These are phyloP conservation scores for Calocybe indica DNA, from an alignment of 768 basidiomycete species.

Conservation along the genomic window DNA sequence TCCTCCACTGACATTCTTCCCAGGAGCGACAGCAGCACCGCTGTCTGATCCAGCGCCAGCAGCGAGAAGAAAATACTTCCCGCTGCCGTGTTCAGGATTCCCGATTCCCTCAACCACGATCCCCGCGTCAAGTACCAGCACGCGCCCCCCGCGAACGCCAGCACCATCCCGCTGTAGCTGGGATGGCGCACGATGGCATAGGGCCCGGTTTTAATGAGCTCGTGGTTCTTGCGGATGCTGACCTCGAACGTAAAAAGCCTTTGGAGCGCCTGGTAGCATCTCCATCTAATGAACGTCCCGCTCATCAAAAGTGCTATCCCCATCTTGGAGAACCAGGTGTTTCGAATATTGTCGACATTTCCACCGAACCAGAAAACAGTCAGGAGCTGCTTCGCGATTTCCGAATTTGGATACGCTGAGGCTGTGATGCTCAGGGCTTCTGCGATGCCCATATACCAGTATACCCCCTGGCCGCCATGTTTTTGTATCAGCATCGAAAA, in stretches of 20 bases:
- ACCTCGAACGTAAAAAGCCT: conserved; percentile 34
- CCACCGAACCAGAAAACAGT: too few relatives aligned
- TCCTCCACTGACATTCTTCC: conserved; percentile 21
- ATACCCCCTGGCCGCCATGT: too few relatives aligned
- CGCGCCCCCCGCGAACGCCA: conserved; percentile 23
- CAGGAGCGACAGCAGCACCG: conserved; percentile 9
- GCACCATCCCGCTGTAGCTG: conserved; percentile 19
- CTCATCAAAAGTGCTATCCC: conserved; percentile 17
- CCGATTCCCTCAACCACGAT: conserved; percentile 23
- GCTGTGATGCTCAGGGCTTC: too few relatives aligned
- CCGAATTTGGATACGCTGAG: too few relatives aligned
- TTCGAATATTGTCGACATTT: too few relatives aligned
- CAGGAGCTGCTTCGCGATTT: too few relatives aligned
- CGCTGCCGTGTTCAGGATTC: conserved; percentile 19
- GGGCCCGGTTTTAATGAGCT: conserved; percentile 23
- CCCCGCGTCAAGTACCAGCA: conserved; percentile 22
- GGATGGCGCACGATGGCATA: conserved; percentile 28
- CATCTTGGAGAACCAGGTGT: conserved; percentile 4
- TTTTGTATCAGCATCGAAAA: too few relatives aligned
- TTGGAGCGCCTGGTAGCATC: conserved; percentile 31
- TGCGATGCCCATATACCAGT: too few relatives aligned
- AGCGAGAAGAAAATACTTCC: conserved; percentile 11
- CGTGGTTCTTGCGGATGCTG: conserved; percentile 17
- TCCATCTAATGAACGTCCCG: conserved; percentile 26
- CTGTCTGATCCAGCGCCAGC: conserved; percentile 7